Conservation (phyloP, 441 rosid species). For the Adansonia gregorii region DNA sequence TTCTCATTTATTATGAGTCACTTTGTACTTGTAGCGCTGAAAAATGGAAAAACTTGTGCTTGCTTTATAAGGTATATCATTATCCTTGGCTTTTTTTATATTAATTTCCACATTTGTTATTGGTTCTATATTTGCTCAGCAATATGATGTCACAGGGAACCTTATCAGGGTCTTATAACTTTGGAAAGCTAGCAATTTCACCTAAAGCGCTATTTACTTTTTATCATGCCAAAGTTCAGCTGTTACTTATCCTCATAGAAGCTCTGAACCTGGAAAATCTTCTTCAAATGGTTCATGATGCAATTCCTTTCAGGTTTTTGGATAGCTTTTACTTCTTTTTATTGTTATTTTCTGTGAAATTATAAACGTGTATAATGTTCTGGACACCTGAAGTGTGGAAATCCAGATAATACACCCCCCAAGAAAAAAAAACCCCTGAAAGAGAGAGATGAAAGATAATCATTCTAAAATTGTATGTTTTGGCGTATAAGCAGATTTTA, state of each 20-base stretch:
- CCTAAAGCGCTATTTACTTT: conserved; percentile 67
- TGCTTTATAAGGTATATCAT: conserved; percentile 70
- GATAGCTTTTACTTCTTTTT: conserved; percentile 26
- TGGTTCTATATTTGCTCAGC: conserved; percentile 32
- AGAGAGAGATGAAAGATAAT: background rate
- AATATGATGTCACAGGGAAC: conserved; percentile 60
- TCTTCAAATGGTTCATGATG: conserved; percentile 90
- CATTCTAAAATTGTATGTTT: background rate
- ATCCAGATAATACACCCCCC: background rate
- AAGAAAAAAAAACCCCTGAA: background rate
- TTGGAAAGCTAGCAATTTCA: conserved; percentile 73
- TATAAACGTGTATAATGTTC: conserved; percentile 2
- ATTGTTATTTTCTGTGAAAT: conserved; percentile 2
- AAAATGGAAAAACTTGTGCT: conserved; percentile 76
- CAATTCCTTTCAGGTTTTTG: conserved; percentile 77
- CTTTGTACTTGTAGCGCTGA: conserved; percentile 77
- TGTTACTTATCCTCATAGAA: conserved; percentile 82
- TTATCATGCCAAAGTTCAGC: conserved; percentile 68
- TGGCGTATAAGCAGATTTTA: background rate
- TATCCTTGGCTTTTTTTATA: conserved; percentile 29
- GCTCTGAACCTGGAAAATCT: conserved; percentile 84
- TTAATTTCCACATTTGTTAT: conserved; percentile 22
- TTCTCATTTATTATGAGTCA: conserved; percentile 84
- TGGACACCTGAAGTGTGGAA: background rate
- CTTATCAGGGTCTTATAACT: conserved; percentile 67